Evolutionary conservation across 1,284 basidiomycete genomes (phyloP).

Genomic region (Puccinia horiana): DNA sequence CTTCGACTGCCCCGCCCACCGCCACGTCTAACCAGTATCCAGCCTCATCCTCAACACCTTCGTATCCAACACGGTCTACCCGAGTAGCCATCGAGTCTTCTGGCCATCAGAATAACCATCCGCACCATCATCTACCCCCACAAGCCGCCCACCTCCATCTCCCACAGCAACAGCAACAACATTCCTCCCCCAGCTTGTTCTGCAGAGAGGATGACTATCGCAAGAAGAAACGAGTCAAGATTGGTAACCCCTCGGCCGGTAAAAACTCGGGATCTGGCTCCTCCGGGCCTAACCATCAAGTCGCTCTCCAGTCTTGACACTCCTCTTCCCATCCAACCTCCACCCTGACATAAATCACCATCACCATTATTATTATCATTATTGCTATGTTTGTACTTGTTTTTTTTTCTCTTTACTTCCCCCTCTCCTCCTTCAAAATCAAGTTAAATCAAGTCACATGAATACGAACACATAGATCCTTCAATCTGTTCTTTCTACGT

Average conservation of each 20-base stretch:
- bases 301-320: constrained; percentile 22
- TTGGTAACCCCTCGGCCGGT: not conserved
- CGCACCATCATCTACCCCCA: not conserved
- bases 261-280: constrained; percentile 4
- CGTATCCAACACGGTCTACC: not conserved
- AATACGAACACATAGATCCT: too few species aligned
- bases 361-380: constrained; percentile 12
- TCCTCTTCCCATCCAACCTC: not conserved
- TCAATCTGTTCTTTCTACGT: too few species aligned
- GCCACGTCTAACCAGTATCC: not conserved
- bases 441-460: too few species aligned
- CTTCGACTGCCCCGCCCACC: not conserved
- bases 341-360: not conserved
- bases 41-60: not conserved
- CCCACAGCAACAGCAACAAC: constrained; percentile 7
- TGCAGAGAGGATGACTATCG: constrained; percentile 45
- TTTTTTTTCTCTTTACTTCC: not conserved
- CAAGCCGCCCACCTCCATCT: constrained; percentile 5
- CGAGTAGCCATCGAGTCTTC: not conserved
- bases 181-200: not conserved
- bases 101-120: not conserved
- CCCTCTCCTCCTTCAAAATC: not conserved
- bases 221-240: constrained; percentile 38
- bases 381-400: not conserved
- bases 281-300: constrained; percentile 14